phyloP scores from a whole-genome alignment of 345 rosid genomes.

The Lepidium sativum region DNA sequence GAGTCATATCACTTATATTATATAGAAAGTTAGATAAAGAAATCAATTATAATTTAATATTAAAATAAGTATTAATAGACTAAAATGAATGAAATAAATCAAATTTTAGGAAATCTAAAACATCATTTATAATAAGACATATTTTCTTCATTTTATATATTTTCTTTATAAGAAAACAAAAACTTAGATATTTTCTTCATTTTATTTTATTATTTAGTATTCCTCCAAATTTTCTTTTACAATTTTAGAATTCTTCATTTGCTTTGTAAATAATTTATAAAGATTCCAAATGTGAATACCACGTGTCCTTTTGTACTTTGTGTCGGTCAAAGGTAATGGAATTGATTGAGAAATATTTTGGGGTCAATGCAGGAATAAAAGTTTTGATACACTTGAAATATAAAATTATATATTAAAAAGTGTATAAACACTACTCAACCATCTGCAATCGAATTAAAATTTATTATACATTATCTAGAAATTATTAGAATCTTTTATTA shows the following conservation, averaged over 20 bases:
- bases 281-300: neutral
- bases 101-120: too few species aligned
- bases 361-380: constrained; percentile 23
- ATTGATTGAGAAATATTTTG: neutral
- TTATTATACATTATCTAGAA: neutral
- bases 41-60: too few species aligned
- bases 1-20: too few species aligned
- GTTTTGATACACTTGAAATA: constrained; percentile 14
- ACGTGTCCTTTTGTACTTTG: neutral
- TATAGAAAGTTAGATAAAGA: too few species aligned
- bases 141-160: too few species aligned
- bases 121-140: too few species aligned
- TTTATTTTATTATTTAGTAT: neutral
- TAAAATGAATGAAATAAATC: too few species aligned
- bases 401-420: neutral
- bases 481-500: constrained; percentile 5
- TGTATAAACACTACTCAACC: neutral
- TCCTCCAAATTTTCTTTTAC: neutral
- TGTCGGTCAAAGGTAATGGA: constrained; percentile 15
- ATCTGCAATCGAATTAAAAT: neutral
- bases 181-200: too few species aligned
- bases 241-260: neutral
- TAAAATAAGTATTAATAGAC: too few species aligned
- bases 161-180: too few species aligned
- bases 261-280: neutral